Percentiles rank a stretch among this genome's conserved stretches.
phyloP scores from a whole-genome alignment of 225 moss, liverwort and hornwort species.

The Thuidium tamariscinum region DNA sequence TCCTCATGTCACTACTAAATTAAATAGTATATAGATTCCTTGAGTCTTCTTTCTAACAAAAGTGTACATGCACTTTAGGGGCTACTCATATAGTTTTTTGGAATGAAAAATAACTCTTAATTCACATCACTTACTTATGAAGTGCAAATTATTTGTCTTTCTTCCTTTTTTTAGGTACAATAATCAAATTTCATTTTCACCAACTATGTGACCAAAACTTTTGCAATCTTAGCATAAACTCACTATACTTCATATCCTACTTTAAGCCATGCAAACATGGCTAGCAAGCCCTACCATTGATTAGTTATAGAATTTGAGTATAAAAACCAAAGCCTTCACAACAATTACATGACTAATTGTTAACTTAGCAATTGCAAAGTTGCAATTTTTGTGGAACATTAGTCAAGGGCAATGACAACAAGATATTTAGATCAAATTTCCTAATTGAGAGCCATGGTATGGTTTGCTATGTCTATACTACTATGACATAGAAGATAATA shows the following conservation, averaged over 20 bases:
- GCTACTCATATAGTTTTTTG: not conserved
- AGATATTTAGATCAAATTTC: not conserved
- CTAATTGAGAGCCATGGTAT: rapidly evolving
- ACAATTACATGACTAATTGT: not conserved
- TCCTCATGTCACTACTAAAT: not conserved
- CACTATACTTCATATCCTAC: not conserved
- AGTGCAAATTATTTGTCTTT: not conserved
- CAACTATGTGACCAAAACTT: not conserved
- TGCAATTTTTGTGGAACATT: not conserved
- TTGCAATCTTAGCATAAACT: not conserved
- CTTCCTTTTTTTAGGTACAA: not conserved
- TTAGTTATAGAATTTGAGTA: rapidly evolving
- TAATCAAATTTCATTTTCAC: not conserved
- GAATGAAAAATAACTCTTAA: not conserved
- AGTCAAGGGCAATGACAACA: rapidly evolving
- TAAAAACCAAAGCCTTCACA: not conserved
- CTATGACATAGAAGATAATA: not conserved
- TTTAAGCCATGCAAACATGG: not conserved
- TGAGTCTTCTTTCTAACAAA: not conserved
- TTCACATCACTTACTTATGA: rapidly evolving
- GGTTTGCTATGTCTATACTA: not conserved
- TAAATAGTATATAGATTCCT: not conserved
- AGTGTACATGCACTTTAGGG: rapidly evolving
- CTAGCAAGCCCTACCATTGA: not conserved
- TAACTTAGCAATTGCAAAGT: not conserved